phyloP scores from a whole-genome alignment of 345 rosid genomes.

The Rhizophora apiculata region DNA sequence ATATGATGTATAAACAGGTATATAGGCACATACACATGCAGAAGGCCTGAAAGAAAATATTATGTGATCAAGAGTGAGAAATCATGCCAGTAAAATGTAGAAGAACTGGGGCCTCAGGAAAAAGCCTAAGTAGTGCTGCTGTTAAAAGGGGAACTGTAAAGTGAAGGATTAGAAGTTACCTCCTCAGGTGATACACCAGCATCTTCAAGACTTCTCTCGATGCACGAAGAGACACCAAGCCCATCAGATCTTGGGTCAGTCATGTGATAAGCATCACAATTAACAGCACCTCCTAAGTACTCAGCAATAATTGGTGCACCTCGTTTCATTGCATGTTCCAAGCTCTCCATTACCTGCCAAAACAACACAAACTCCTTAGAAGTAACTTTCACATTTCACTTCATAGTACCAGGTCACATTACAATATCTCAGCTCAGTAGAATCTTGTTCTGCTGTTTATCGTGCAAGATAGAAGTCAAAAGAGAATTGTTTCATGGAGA shows the following conservation, averaged over 20 bases:
- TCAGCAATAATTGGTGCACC: conserved; percentile 96
- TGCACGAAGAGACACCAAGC: conserved; percentile 98
- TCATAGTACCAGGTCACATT: not conserved
- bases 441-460: not conserved
- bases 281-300: conserved; percentile 96
- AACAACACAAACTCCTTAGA: conserved; percentile 10
- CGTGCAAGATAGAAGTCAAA: not conserved
- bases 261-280: conserved; percentile 99
- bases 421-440: not conserved
- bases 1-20: not conserved
- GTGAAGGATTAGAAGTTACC: conserved; percentile 31
- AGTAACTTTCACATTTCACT: conserved; percentile 3
- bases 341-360: conserved; percentile 89
- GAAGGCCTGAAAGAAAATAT: no score
- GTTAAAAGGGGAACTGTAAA: no score
- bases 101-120: no score
- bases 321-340: conserved; percentile 96
- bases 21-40: not conserved
- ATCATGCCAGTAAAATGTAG: not conserved
- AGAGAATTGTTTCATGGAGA: not conserved
- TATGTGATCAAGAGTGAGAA: not conserved
- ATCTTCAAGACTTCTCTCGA: conserved; percentile 90
- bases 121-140: no score
- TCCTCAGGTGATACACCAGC: conserved; percentile 99
- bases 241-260: conserved; percentile 99